Evolutionary conservation across 1,284 basidiomycete species (phyloP).

Genomic region (Pseudozyma flocculosa): DNA sequence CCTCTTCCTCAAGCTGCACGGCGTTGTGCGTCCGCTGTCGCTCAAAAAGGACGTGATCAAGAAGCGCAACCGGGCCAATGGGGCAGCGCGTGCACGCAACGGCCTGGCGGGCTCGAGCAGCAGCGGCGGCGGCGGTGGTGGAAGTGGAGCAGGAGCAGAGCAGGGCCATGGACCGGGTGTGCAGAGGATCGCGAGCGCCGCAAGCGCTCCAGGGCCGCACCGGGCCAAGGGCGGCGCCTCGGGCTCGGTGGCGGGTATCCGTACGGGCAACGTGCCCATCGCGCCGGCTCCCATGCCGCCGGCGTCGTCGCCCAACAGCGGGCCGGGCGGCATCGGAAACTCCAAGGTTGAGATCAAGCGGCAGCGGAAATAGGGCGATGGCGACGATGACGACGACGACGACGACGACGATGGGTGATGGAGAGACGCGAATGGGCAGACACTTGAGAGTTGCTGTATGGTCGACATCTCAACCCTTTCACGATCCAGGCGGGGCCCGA

Average conservation of each 20-base stretch:
- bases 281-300: slow-evolving; percentile 32
- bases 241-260: slow-evolving; percentile 22
- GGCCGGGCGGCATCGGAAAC: slow-evolving; percentile 3
- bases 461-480: too few species aligned
- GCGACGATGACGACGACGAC: too few species aligned
- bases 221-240: background rate
- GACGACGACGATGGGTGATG: too few species aligned
- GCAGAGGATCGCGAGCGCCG: background rate
- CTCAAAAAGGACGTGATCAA: slow-evolving; percentile 97
- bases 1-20: slow-evolving; percentile 78
- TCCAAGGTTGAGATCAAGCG: slow-evolving; percentile 34
- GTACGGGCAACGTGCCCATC: slow-evolving; percentile 34
- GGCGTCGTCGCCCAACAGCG: slow-evolving; percentile 27
- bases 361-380: slow-evolving; percentile 31
- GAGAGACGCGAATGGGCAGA: too few species aligned
- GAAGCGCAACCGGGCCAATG: slow-evolving; percentile 66
- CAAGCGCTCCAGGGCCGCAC: background rate
- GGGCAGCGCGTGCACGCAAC: slow-evolving; percentile 15
- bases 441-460: too few species aligned
- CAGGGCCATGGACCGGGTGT: background rate
- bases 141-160: background rate
- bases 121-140: slow-evolving; percentile 4
- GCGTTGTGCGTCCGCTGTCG: slow-evolving; percentile 86
- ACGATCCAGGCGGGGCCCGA: too few species aligned
- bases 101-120: slow-evolving; percentile 3